These are phyloP conservation scores for Zostera marina DNA, from an alignment of 116 monocot genomes.

Conservation along the genomic window DNA sequence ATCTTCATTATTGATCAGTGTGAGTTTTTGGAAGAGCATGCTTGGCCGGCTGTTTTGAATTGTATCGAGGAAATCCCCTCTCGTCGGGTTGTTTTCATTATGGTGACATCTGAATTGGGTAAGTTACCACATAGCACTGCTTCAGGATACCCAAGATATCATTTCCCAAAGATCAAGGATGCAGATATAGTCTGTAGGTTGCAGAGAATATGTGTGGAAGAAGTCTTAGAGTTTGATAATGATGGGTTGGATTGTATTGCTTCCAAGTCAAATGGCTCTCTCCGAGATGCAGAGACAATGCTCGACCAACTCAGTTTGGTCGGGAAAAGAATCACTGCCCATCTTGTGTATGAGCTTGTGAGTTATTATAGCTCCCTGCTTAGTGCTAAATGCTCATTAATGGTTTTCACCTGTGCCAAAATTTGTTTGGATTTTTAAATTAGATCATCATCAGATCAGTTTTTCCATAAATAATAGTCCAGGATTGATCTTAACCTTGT, in stretches of 20 bases:
- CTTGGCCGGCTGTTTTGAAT: slow-evolving; percentile 62
- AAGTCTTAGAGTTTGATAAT: slow-evolving; percentile 55
- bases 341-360: slow-evolving; percentile 84
- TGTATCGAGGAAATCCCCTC: slow-evolving; percentile 31
- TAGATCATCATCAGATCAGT: no score
- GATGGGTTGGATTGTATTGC: slow-evolving; percentile 67
- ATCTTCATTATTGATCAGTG: slow-evolving; percentile 89
- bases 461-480: no score
- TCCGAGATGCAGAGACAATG: slow-evolving; percentile 80
- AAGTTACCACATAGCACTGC: slow-evolving; percentile 40
- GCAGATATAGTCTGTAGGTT: slow-evolving; percentile 43
- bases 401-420: no score
- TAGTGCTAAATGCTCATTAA: no score
- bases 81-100: slow-evolving; percentile 42
- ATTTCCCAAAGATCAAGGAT: slow-evolving; percentile 77
- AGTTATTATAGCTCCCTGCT: slow-evolving; percentile 23
- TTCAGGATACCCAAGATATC: slow-evolving; percentile 61
- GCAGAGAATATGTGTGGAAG: slow-evolving; percentile 66
- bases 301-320: slow-evolving; percentile 88
- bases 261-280: slow-evolving; percentile 65
- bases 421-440: no score
- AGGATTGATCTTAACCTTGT: neutral
- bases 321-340: slow-evolving; percentile 67
- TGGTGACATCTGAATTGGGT: slow-evolving; percentile 71
- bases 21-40: slow-evolving; percentile 40